phyloP scores from a whole-genome alignment of 345 rosid genomes.

The Mallotus nudiflorus region DNA sequence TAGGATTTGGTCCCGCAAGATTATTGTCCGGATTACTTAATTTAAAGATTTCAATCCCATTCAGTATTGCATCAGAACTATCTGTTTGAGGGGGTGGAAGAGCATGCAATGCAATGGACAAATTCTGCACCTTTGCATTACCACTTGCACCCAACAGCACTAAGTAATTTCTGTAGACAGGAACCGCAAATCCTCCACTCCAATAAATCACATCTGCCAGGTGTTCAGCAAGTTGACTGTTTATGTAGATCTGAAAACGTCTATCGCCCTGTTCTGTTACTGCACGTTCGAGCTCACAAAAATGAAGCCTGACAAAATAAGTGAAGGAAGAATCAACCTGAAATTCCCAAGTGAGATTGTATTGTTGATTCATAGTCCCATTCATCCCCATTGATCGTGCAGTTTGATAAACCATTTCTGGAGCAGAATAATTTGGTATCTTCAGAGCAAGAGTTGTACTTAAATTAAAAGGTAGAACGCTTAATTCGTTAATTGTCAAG shows the following conservation, averaged over 20 bases:
- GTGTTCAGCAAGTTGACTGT: constrained; percentile 3
- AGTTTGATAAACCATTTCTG: constrained; percentile 25
- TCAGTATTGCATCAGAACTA: constrained; percentile 42
- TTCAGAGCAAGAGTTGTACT: background rate
- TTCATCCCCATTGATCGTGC: constrained; percentile 34
- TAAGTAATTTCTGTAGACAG: constrained; percentile 29
- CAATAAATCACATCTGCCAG: constrained; percentile 11
- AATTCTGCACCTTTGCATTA: constrained; percentile 26
- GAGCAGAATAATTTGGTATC: constrained; percentile 34
- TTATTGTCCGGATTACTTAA: background rate
- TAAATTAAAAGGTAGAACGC: rapidly evolving
- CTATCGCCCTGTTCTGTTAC: constrained; percentile 7
- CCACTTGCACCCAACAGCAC: constrained; percentile 13
- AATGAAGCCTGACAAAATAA: constrained; percentile 51
- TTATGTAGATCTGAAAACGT: constrained; percentile 20
- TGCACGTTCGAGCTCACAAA: constrained; percentile 39
- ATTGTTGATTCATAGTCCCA: background rate
- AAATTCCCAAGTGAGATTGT: constrained; percentile 49
- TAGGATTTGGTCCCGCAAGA: constrained; percentile 36
- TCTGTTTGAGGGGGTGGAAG: background rate
- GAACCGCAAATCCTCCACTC: constrained; percentile 26
- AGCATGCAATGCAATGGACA: constrained; percentile 33
- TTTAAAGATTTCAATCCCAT: constrained; percentile 57
- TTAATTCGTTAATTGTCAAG: background rate
- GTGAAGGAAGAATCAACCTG: constrained; percentile 39